Evolutionary conservation across 192 early-diverging fungal species (phyloP).

Genomic region (Coemansia sp.): DNA sequence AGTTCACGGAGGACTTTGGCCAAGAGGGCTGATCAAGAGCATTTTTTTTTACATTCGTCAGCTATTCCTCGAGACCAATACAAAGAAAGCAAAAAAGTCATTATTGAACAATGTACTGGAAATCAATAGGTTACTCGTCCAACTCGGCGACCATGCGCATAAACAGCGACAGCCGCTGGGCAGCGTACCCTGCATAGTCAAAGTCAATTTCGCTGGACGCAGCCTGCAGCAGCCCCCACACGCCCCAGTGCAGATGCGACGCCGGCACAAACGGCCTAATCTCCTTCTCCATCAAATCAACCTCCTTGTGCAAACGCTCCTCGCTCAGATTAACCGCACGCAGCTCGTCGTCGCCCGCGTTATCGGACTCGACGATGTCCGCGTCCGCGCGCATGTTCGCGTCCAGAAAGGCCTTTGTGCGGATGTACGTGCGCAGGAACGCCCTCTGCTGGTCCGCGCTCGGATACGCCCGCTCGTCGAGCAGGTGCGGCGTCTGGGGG

Average conservation of each 20-base stretch:
- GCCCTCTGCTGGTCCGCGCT: constrained; percentile 53
- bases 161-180: constrained; percentile 57
- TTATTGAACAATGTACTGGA: no score
- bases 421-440: constrained; percentile 69
- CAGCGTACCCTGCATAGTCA: constrained; percentile 69
- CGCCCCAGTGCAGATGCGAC: constrained; percentile 71
- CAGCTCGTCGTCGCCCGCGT: constrained; percentile 8
- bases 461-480: constrained; percentile 56
- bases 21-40: no score
- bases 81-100: no score
- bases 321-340: constrained; percentile 19
- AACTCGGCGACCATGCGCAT: constrained; percentile 10
- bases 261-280: constrained; percentile 33
- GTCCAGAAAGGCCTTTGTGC: constrained; percentile 49
- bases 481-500: constrained; percentile 40
- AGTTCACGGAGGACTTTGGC: constrained; percentile 88
- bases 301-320: constrained; percentile 15
- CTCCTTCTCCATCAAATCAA: constrained; percentile 26
- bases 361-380: constrained; percentile 21
- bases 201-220: constrained; percentile 74
- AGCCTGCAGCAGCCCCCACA: constrained; percentile 80
- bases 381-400: constrained; percentile 35
- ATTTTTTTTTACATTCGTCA: no score
- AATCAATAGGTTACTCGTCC: not conserved
- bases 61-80: no score